Conservation (phyloP, 2,329 filamentous ascomycete genomes). For the Cercospora berteroae region DNA sequence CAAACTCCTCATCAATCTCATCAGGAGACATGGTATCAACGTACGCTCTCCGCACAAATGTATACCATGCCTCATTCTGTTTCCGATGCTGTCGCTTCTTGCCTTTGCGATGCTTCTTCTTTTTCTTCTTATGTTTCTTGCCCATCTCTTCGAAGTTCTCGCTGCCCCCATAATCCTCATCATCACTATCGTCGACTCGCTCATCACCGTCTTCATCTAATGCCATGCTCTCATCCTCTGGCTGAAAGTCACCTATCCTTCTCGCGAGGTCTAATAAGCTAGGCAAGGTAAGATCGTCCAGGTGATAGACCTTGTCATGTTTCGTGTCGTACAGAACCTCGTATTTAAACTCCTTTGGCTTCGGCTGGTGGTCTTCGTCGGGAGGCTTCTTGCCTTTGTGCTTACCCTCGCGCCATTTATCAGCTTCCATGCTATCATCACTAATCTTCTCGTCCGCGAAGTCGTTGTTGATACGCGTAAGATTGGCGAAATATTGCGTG, state of each 20-base stretch:
- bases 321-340: conserved; percentile 85
- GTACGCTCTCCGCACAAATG: conserved; percentile 76
- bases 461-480: conserved; percentile 85
- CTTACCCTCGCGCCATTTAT: conserved; percentile 63
- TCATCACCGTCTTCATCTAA: conserved; percentile 33
- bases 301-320: conserved; percentile 68
- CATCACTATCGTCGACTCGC: conserved; percentile 30
- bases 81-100: conserved; percentile 48
- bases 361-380: conserved; percentile 51
- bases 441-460: conserved; percentile 38
- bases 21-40: conserved; percentile 67
- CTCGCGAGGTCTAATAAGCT: conserved; percentile 78
- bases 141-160: background rate
- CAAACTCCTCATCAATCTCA: conserved; percentile 55
- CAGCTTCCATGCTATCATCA: conserved; percentile 32
- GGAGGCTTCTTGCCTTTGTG: conserved; percentile 58
- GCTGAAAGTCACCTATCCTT: conserved; percentile 63
- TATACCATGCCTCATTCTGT: conserved; percentile 68
- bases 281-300: conserved; percentile 80
- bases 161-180: conserved; percentile 27
- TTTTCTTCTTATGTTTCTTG: conserved; percentile 28
- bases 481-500: conserved; percentile 88
- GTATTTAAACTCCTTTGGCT: conserved; percentile 66
- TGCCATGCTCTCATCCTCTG: conserved; percentile 31
- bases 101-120: conserved; percentile 38